Conservation (phyloP, 768 basidiomycete genomes). For the Mrakia gelida region DNA sequence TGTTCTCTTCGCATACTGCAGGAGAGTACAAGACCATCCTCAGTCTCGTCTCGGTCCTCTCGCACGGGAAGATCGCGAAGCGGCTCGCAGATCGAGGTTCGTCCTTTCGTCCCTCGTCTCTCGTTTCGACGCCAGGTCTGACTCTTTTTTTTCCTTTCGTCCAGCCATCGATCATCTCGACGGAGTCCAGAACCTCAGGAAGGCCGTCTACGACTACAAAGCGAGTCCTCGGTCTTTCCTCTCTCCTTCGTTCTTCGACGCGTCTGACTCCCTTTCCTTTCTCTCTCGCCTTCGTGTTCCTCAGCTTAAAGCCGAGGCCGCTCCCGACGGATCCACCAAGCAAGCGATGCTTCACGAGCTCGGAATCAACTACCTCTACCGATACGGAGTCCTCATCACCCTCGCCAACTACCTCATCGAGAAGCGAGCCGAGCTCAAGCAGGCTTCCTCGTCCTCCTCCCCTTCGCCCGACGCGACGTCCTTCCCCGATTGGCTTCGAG, state of each 20-base stretch:
- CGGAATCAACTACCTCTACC: conserved; percentile 81
- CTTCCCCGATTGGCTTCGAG: conserved; percentile 37
- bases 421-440: conserved; percentile 26
- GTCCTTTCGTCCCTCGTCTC: conserved; percentile 47
- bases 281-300: conserved; percentile 45
- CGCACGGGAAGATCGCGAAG: conserved; percentile 89
- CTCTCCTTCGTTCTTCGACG: neutral
- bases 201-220: conserved; percentile 87
- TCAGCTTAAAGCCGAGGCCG: conserved; percentile 81
- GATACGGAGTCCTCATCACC: conserved; percentile 37
- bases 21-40: conserved; percentile 97
- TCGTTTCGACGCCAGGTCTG: too few species aligned
- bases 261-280: neutral
- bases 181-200: conserved; percentile 93
- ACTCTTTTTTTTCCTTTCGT: neutral
- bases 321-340: conserved; percentile 72
- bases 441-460: neutral
- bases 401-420: conserved; percentile 94
- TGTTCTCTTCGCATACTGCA: conserved; percentile 40
- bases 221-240: conserved; percentile 22
- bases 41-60: conserved; percentile 85
- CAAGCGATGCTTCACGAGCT: conserved; percentile 67
- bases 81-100: conserved; percentile 68
- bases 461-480: neutral
- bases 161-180: conserved; percentile 36